Base-by-base conservation (phyloP, 2,329 filamentous ascomycete genomes). In the Zarea fungicola region DNA sequence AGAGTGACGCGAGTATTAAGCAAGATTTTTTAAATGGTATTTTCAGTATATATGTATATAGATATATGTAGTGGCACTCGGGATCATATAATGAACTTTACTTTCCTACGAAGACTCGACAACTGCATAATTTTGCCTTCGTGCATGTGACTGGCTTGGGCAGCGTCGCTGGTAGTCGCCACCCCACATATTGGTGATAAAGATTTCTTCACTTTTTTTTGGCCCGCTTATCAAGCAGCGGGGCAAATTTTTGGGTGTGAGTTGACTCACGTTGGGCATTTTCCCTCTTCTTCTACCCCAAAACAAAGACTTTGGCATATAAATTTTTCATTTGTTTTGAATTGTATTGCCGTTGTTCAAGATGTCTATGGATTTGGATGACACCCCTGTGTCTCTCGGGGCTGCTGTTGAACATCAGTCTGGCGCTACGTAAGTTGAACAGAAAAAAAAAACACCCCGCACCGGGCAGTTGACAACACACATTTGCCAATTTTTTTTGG, bases 1-100 rank as follows among this genome's bases (percentile, higher is more conserved):
- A 71, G 76, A 47, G 77, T 84, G 8, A 76, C 77, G 58, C 74
- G 77, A 55, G 77, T 84, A 36, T 61, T 84, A 55, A 82, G 77
- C 68, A 83, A 81, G 65, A 84, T 85, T 54, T 85, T 85, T 58
- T 85, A 60, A 58, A 49, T 28, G 22, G 32, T 23, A 46, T 37
- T 35, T 11, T 46, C 31, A 31, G 26, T 37, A 51, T 39, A 41
- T 42, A 16, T 6, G 11, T 26, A n/a, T 23, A 22, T 13, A 21
- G 6, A 43, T 31, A 47, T 34, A 25, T 36, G 14, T 29, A 52
- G n/a, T n/a, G n/a, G 54, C 47, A 45, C 41, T 39, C 36, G 11
- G 22, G 36, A 37, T 50, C 42, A 35, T 10, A 23, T 34, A 36
- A 28, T 44, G 9, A 21, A n/a, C 42, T 8, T 50, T 35, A 35